A percentile compares a stretch with the other conserved stretches of the same genome.
phyloP scores from a whole-genome alignment of 257 asterid species.

The Plantago ovata region DNA sequence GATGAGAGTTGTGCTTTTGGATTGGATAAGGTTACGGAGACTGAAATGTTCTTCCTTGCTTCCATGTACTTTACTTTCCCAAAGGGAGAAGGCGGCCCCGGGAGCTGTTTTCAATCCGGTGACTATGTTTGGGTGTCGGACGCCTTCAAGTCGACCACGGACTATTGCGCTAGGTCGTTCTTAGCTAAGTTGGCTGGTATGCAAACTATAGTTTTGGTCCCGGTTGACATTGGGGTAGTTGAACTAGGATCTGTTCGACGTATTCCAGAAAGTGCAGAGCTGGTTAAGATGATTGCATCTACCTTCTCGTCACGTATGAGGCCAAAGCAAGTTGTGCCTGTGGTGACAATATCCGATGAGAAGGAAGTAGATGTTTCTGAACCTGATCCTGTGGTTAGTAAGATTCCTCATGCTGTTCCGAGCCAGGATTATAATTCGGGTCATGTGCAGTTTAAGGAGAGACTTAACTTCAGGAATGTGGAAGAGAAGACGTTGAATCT shows the following conservation, averaged over 20 bases:
- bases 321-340: conserved; percentile 42
- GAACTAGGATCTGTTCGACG: conserved; percentile 84
- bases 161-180: conserved; percentile 76
- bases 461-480: conserved; percentile 33
- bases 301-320: conserved; percentile 41
- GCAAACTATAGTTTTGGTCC: conserved; percentile 80
- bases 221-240: conserved; percentile 84
- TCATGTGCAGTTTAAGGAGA: conserved; percentile 38
- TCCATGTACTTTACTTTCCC: conserved; percentile 95
- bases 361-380: conserved; percentile 12
- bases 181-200: conserved; percentile 85
- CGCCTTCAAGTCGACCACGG: conserved; percentile 37
- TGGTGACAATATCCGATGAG: conserved; percentile 21
- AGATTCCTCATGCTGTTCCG: no score
- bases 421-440: conserved; percentile 45
- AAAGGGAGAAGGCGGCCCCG: conserved; percentile 85
- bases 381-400: conserved; percentile 11
- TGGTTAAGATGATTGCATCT: conserved; percentile 47
- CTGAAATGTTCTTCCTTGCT: conserved; percentile 93
- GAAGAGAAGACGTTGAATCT: conserved; percentile 37
- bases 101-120: conserved; percentile 62
- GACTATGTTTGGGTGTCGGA: conserved; percentile 70
- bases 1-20: conserved; percentile 85
- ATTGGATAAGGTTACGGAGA: conserved; percentile 88
- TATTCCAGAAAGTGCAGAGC: conserved; percentile 59